Conservation (phyloP, 2,329 filamentous ascomycete genomes). For the Leptosphaerulina australis region DNA sequence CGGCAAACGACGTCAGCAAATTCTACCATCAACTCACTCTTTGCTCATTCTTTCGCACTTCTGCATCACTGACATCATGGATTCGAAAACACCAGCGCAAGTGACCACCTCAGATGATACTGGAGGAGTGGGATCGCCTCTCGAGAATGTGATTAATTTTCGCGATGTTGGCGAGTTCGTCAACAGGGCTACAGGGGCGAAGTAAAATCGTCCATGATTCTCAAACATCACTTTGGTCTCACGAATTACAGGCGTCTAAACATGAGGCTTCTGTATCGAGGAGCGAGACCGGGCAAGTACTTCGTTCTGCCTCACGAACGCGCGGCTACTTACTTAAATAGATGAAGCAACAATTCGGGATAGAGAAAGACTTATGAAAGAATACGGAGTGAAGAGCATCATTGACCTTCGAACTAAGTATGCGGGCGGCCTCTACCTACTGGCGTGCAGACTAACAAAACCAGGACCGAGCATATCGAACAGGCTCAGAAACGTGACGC, state of each 20-base stretch:
- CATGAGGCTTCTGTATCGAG: constrained; percentile 40
- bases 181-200: constrained; percentile 30
- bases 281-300: constrained; percentile 44
- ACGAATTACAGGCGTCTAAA: constrained; percentile 30
- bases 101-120: constrained; percentile 3
- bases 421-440: constrained; percentile 5
- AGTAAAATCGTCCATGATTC: constrained; percentile 12
- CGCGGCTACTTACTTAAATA: constrained; percentile 30
- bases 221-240: not conserved
- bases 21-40: constrained; percentile 15
- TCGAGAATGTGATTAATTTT: constrained; percentile 46
- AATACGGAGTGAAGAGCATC: constrained; percentile 71
- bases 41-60: constrained; percentile 4
- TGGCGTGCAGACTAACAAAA: constrained; percentile 5
- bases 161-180: constrained; percentile 45
- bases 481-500: constrained; percentile 67
- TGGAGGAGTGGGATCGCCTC: constrained; percentile 22
- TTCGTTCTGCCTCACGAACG: not conserved
- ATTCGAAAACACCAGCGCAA: constrained; percentile 2
- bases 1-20: constrained; percentile 17
- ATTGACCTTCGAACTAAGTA: constrained; percentile 81
- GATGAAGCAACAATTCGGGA: constrained; percentile 76
- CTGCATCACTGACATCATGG: constrained; percentile 2
- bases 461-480: constrained; percentile 73
- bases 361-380: constrained; percentile 62